Base-by-base conservation (phyloP, 805 yeast genomes). In the Schwanniomyces polymorphus region DNA sequence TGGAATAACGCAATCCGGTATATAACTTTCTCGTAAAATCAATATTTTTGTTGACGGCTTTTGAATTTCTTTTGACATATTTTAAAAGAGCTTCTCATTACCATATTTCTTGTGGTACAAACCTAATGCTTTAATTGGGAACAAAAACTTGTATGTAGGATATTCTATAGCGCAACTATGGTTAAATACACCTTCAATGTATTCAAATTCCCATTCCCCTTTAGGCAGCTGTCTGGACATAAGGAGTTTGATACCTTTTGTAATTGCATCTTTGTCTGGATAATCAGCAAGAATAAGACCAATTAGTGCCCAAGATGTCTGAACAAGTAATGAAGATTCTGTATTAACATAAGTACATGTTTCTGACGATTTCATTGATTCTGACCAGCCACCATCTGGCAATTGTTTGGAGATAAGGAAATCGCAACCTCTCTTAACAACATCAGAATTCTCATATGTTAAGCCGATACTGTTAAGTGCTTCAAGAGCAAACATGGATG, bases 311-410 rank as follows among this genome's bases (percentile, higher is more conserved):
- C 99, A 94, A 0, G 97, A 79, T 0, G 98, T 91, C 62, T 91
- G 97, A 1, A 92, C 97, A 0, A 85, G 85, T 43, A 85, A 74
- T 1, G 96, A 82, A 21, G 72, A 74, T 2, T 71, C 70, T 11
- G 82, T 79, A 39, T 84, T 82, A 2, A 91, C 87, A 64, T 91
- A 92, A 0, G 85, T 74, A 50, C 79, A 82, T 0, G 91, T 78
- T 61, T 92, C 98, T 58, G 92, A 84, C 3, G 95, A 82, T 61
- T 92, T 85, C 88, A 92, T 90, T 7, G 88, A 80, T 67, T 94
- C 99, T 46, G 96, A 88, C 99, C 99, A 94, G 0, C 99, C 99
- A 21, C 99, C 99, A 65, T 94, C 98, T 4, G 61, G 66, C 58
- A 85, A 75, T 62, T 92, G 98, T 56, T 86, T 82, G 1, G 80